phyloP scores from a whole-genome alignment of 192 early-diverging fungal species.

The Rhizophagus sp. region DNA sequence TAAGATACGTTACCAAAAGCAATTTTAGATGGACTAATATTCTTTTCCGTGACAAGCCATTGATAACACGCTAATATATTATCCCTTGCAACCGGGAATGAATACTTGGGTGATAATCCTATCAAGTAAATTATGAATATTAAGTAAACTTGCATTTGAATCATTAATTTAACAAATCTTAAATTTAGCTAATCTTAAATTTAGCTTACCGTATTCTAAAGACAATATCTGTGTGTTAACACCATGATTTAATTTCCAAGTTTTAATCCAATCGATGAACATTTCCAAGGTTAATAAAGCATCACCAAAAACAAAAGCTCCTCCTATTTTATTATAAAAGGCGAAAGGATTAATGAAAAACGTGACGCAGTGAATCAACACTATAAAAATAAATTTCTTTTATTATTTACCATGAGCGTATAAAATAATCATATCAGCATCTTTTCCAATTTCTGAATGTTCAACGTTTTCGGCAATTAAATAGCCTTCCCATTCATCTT shows the following conservation, averaged over 20 bases:
- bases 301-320: constrained; percentile 1
- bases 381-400: not conserved
- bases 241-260: constrained; percentile 20
- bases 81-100: constrained; percentile 14
- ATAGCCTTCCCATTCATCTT: constrained; percentile 8
- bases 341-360: not conserved
- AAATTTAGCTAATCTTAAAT: not conserved
- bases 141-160: too few species aligned
- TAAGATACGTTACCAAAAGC: constrained; percentile 1
- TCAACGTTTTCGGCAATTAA: constrained; percentile 14
- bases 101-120: constrained; percentile 23
- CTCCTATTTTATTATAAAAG: constrained; percentile 2
- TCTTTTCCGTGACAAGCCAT: constrained; percentile 7
- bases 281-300: not conserved
- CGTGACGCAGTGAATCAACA: not conserved
- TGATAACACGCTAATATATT: constrained; percentile 17
- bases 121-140: not conserved
- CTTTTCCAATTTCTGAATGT: constrained; percentile 5
- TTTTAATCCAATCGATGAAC: constrained; percentile 23
- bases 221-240: constrained; percentile 23
- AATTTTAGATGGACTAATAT: constrained; percentile 25
- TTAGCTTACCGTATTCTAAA: constrained; percentile 19
- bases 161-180: not conserved
- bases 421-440: constrained; percentile 25
- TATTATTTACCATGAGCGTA: constrained; percentile 24